Base-by-base conservation (phyloP, 2,329 filamentous ascomycete genomes). In the Sphaerulina musiva region DNA sequence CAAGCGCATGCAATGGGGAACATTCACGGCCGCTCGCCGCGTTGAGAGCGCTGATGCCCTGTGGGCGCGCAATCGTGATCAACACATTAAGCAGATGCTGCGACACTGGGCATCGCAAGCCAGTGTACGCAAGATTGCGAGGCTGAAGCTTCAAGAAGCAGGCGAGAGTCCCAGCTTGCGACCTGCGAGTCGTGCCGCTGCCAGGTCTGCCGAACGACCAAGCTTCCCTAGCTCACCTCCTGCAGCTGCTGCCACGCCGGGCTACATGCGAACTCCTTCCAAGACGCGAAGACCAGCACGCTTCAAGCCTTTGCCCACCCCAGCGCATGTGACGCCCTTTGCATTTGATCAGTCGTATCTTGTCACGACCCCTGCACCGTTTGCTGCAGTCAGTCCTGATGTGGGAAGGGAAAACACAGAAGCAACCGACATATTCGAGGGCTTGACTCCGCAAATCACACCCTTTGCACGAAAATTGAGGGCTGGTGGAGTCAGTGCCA, bases 1-100 rank as follows among this genome's bases (percentile, higher is more conserved):
- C 53, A 80, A 78, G 63, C 80, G 76, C 61, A 68, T 83, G n/a
- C 80, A 78, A 50, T 78, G 82, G 68, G 75, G 75, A 6, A 69
- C 79, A 2, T 83, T 83, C 68, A 79, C 80, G 40, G 69, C 80
- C 4, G 71, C 73, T 23, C 75, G 76, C 48, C 74, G 74, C 23
- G 66, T 72, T 8, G 75, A 81, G 53, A 80, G 74, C 40, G 79
- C 80, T 0, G 70, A 77, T 36, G 77, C 79, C 6, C 69, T 83
- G 58, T 71, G 73, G 47, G 72, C 76, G 14, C 71, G 80, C 14
- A 80, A 78, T 57, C 72, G 77, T 38, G 73, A 78, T 51, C 78
- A 78, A 57, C 81, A 83, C 64, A 69, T 76, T 29, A 73, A 77
- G 53, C 74, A 74, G 31, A 79, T 83, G 71, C 68, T 84, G 46